phyloP scores from a whole-genome alignment of 2,329 filamentous ascomycete species.

The Pleoardoris graminearum region DNA sequence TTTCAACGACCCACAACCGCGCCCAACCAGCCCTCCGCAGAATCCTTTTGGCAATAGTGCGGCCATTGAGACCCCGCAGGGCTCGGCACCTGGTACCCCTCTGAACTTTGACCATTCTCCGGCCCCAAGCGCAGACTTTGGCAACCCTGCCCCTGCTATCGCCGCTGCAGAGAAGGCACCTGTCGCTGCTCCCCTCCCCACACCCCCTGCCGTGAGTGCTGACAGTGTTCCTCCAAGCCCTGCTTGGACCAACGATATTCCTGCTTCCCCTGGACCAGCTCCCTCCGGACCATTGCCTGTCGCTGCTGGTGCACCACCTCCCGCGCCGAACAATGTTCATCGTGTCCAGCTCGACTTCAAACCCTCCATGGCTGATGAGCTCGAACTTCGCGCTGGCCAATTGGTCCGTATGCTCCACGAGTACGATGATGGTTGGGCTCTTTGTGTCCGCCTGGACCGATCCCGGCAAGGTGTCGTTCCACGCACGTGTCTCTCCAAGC shows the following conservation, averaged over 20 bases:
- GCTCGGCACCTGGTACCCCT: constrained; percentile 31
- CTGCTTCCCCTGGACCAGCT: constrained; percentile 55
- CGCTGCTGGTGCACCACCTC: constrained; percentile 60
- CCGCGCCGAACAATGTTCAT: constrained; percentile 68
- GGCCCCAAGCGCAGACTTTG: constrained; percentile 31
- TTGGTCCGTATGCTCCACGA: constrained; percentile 89
- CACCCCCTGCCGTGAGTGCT: constrained; percentile 57
- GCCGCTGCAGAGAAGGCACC: constrained; percentile 49
- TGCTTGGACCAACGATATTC: constrained; percentile 63
- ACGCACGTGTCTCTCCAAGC: constrained; percentile 87
- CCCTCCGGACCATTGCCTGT: constrained; percentile 45
- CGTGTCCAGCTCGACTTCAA: constrained; percentile 94
- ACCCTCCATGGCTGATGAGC: constrained; percentile 89
- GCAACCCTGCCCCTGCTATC: constrained; percentile 45
- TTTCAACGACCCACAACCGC: constrained; percentile 61
- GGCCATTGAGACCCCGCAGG: constrained; percentile 41
- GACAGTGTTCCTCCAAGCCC: constrained; percentile 56
- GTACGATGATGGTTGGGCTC: constrained; percentile 98
- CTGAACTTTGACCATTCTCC: constrained; percentile 27
- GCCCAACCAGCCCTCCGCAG: constrained; percentile 50
- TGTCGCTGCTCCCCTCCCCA: constrained; percentile 39
- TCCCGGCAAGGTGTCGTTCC: constrained; percentile 92
- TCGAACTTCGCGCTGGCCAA: constrained; percentile 78
- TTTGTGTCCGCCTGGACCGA: constrained; percentile 87
- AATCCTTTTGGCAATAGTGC: constrained; percentile 61